These are phyloP conservation scores for Wickerhamomyces bovis DNA, from an alignment of 805 yeast genomes.

Conservation along the genomic window DNA sequence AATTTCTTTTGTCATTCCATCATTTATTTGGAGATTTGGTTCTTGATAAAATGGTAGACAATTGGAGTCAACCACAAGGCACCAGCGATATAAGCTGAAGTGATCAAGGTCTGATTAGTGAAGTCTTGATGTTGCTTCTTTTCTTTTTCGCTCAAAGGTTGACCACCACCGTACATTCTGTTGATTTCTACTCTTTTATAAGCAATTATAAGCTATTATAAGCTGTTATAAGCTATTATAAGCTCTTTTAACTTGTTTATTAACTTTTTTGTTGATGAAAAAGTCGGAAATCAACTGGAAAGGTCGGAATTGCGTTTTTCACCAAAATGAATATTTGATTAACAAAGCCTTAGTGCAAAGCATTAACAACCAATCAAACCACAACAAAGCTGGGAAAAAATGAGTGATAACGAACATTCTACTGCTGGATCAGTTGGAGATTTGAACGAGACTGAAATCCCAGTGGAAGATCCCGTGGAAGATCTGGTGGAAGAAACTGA, in stretches of 20 bases:
- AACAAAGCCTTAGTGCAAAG: too few relatives aligned
- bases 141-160: constrained; percentile 58
- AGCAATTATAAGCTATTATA: too few relatives aligned
- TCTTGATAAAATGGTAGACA: constrained; percentile 46
- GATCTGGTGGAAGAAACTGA: constrained; percentile 11
- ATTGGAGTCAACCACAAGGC: constrained; percentile 56
- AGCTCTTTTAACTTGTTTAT: too few relatives aligned
- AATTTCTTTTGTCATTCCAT: neutral
- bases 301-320: too few relatives aligned
- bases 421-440: neutral
- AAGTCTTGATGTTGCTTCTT: constrained; percentile 59
- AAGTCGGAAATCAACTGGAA: too few relatives aligned
- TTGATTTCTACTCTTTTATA: neutral
- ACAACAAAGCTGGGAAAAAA: neutral
- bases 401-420: neutral
- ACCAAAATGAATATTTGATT: too few relatives aligned
- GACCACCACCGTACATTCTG: constrained; percentile 44
- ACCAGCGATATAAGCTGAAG: constrained; percentile 59
- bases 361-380: neutral
- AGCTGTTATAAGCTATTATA: too few relatives aligned
- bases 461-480: constrained; percentile 1
- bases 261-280: neutral
- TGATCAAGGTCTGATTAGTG: constrained; percentile 50
- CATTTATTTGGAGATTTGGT: constrained; percentile 31
- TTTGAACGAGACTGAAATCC: too few relatives aligned